Evolutionary conservation across 495 filamentous ascomycete species (phyloP), one percentile per base, ranked within the genome.

Genomic region (Thozetella sp.): DNA sequence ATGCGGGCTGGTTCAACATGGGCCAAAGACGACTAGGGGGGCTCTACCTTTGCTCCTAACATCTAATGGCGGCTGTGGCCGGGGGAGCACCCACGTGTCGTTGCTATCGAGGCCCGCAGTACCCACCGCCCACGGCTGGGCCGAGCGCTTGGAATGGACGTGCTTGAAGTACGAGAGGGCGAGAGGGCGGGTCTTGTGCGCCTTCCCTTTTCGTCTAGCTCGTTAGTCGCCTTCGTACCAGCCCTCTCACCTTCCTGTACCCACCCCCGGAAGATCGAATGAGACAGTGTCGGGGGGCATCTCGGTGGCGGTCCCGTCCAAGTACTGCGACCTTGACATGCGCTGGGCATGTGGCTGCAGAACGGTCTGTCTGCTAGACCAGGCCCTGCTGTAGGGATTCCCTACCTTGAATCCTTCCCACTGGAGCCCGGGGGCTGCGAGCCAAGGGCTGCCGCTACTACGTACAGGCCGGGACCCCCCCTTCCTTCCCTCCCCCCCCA

Each of bases 281-380:
- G 48, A 48, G 58, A 40, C 51, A 40, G 22, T 30, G 26, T 45
- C 56, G 20, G 40, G 22, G 54, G 48, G 27, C 58, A 60, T n/a
- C 50, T 55, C 48, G 43, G 15, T 19, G 24, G 19, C 3, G 12
- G 50, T 17, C n/a, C 30, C 27, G 20, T 20, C 43, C 12, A 20
- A 48, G 59, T 46, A 60, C 63, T 45, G 56, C 57, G 59, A 64
- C 61, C 58, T 60, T 46, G 55, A 30, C 60, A 65, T 65, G 64
- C 67, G 61, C 45, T 53, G 59, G 19, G 55, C 65, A 68, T 64
- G 65, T 62, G 63, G 61, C 56, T 65, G 60, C 34, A 51, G 55
- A 40, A 57, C 61, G 50, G 50, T 53, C 48, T 30, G 34, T 52
- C 46, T 58, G 56, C 56, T 52, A n/a, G 22, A 56, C 19, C 34